These are phyloP conservation scores for Candida krabiensis DNA, from an alignment of 805 yeast genomes.

Conservation along the genomic window DNA sequence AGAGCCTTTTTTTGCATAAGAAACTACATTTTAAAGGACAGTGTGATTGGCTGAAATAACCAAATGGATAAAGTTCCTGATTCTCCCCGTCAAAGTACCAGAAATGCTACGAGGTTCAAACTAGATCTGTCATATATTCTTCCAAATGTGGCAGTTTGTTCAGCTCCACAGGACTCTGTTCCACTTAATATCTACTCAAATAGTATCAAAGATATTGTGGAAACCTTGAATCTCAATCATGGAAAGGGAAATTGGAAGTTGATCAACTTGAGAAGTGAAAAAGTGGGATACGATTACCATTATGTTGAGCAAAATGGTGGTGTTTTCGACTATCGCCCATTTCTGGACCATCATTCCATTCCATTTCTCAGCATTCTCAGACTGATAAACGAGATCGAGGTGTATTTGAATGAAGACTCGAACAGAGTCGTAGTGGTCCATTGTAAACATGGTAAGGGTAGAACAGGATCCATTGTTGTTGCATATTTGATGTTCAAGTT, in stretches of 20 bases:
- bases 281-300: constrained; percentile 33
- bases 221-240: constrained; percentile 47
- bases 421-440: constrained; percentile 63
- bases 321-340: constrained; percentile 48
- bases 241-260: constrained; percentile 61
- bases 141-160: constrained; percentile 64
- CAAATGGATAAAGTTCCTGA: constrained; percentile 5
- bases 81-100: neutral
- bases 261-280: constrained; percentile 69
- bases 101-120: constrained; percentile 2
- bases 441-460: constrained; percentile 90
- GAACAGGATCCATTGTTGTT: constrained; percentile 77
- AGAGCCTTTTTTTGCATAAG: too few relatives aligned
- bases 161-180: constrained; percentile 62
- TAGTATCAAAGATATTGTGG: constrained; percentile 49
- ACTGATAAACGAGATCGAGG: constrained; percentile 45
- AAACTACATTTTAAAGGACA: too few relatives aligned
- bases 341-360: constrained; percentile 80
- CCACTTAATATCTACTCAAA: constrained; percentile 51
- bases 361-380: constrained; percentile 52
- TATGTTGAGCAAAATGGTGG: constrained; percentile 37
- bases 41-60: too few relatives aligned
- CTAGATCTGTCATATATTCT: constrained; percentile 71
- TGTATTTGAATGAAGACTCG: constrained; percentile 36
- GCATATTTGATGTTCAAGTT: constrained; percentile 63